Evolutionary conservation across 257 asterid genomes (phyloP), one percentile per base, ranked within the genome.

Genomic region (Eucommia ulmoides): DNA sequence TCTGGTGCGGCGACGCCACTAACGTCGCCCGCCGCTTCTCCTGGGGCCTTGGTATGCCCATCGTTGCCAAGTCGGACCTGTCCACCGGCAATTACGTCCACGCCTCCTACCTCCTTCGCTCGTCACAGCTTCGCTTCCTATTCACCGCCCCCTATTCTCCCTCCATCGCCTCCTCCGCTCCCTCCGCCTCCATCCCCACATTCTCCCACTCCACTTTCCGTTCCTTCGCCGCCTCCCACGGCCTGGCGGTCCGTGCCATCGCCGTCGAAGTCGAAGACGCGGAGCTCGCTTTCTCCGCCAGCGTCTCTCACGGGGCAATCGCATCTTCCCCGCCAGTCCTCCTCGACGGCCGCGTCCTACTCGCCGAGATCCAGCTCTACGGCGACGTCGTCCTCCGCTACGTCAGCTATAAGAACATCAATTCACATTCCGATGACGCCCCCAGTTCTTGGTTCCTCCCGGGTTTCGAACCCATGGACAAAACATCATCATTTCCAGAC

Each of bases 1-100:
- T 84, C 73, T 88, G 92, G 89, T 76, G 93, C 55, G 88, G 89
- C 50, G 97, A 84, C 60, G 95, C 95, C 51, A 81, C 84, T 61
- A 88, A 81, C 71, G 67, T 77, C 18, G 61, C 83, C 62, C 61
- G 71, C 33, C 88, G 95, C 33, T 88, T 88, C 71, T 84, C 95
- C 0, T 82, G 92, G 93, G 94, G 84, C 18, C 82, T 84, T 18
- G 97, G 97, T 1, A 81, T 84, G 84, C 83, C 94, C 7, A 69
- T 88, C 45, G 51, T 51, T 18, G 83, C 84, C 0, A 88, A 88
- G 65, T 88, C 97, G 15, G 95, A 88, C 56, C 88, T 88, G 38
- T 88, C 97, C 60, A 84, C 97, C 20, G 97, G 97, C 0, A 88
- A 88, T 64, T 77, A 88, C 8, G 76, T 65, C 54, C 97, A 88